Evolutionary conservation across 768 basidiomycete genomes (phyloP).

Genomic region (Paxillus involutus): DNA sequence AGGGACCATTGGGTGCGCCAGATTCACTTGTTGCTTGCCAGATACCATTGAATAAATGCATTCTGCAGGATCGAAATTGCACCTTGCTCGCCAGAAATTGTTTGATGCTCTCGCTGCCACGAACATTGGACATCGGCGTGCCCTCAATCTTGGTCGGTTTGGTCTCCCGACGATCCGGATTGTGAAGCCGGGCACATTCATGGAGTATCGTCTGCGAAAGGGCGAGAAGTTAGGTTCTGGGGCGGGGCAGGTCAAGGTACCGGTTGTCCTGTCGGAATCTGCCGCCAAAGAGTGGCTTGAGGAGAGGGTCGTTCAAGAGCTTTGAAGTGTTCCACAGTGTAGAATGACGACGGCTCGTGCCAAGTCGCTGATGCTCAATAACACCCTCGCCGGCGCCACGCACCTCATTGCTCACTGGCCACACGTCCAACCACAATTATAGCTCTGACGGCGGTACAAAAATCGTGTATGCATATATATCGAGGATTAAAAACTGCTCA

Average conservation of each 20-base stretch:
- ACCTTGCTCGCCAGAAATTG: background rate
- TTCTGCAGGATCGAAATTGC: conserved; percentile 6
- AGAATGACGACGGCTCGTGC: no score
- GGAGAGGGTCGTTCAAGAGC: conserved; percentile 14
- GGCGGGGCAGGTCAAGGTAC: conserved; percentile 20
- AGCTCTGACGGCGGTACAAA: no score
- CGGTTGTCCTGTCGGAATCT: conserved; percentile 16
- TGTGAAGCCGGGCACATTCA: conserved; percentile 20
- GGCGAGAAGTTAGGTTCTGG: conserved; percentile 5
- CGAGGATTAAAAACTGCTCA: no score
- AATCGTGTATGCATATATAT: no score
- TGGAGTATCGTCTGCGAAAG: conserved; percentile 18
- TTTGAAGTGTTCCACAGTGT: background rate
- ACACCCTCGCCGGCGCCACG: no score
- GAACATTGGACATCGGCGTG: background rate
- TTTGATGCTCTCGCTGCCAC: conserved; percentile 9
- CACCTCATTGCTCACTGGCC: no score
- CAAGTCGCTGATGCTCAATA: no score
- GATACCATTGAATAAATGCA: background rate
- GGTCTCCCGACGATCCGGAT: conserved; percentile 22
- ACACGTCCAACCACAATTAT: no score
- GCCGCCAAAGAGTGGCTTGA: conserved; percentile 11
- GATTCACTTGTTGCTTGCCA: background rate
- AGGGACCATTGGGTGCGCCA: conserved; percentile 10
- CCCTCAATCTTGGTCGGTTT: background rate